These are phyloP conservation scores for Cladophialophora psammophila DNA, from an alignment of 2,329 filamentous ascomycete genomes.

Conservation along the genomic window DNA sequence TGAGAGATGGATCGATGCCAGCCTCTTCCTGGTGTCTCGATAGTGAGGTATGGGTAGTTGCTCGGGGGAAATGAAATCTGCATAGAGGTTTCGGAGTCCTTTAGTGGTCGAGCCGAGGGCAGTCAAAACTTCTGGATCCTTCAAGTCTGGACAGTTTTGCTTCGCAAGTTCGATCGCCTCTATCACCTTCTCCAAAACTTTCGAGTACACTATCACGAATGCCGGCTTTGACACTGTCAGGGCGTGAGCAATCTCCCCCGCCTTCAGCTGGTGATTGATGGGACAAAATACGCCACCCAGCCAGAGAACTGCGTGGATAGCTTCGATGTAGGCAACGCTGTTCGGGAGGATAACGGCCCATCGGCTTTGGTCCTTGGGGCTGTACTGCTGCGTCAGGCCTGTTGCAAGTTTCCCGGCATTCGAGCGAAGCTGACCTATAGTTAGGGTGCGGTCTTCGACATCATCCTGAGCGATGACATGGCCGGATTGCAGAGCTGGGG, in stretches of 20 bases:
- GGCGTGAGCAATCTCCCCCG: constrained; percentile 24
- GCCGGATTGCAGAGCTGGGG: constrained; percentile 47
- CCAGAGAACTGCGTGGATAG: constrained; percentile 35
- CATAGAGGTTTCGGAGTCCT: constrained; percentile 25
- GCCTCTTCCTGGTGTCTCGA: constrained; percentile 45
- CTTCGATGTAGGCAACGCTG: constrained; percentile 55
- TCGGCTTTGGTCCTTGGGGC: constrained; percentile 46
- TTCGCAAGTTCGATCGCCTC: constrained; percentile 48
- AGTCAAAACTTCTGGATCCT: constrained; percentile 47
- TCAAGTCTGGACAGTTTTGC: constrained; percentile 46
- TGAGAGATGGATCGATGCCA: constrained; percentile 59
- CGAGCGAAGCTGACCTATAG: constrained; percentile 53
- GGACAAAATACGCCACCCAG: constrained; percentile 22
- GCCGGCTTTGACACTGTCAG: constrained; percentile 53
- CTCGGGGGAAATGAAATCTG: constrained; percentile 46
- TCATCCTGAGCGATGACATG: constrained; percentile 52
- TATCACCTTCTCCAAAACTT: constrained; percentile 42
- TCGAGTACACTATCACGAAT: constrained; percentile 53
- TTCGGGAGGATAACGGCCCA: constrained; percentile 57
- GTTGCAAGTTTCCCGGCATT: constrained; percentile 53
- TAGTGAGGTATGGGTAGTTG: constrained; percentile 49
- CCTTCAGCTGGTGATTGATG: constrained; percentile 26
- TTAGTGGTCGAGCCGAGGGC: constrained; percentile 40
- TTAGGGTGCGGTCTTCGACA: constrained; percentile 54
- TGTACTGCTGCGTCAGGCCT: constrained; percentile 47